These are phyloP conservation scores for Phyllosticta paracitricarpa DNA, from an alignment of 2,329 filamentous ascomycete genomes.

Conservation along the genomic window DNA sequence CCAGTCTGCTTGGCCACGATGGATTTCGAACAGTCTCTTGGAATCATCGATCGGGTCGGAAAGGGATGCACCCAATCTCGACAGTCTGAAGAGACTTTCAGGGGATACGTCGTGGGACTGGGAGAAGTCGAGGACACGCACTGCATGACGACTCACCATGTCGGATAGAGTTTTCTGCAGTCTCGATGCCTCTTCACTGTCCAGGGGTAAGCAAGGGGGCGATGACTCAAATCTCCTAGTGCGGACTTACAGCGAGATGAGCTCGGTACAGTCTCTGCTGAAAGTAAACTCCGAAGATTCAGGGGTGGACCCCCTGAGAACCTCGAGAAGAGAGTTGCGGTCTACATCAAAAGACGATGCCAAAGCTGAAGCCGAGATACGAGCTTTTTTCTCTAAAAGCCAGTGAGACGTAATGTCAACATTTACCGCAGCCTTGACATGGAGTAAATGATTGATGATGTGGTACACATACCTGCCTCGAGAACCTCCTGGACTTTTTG, in stretches of 20 bases:
- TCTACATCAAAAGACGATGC: background rate
- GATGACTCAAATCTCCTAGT: background rate
- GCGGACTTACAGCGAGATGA: background rate
- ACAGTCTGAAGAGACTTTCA: background rate
- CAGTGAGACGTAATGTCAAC: background rate
- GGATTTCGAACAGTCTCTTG: background rate
- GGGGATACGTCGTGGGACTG: background rate
- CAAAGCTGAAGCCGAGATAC: background rate
- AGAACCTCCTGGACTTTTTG: conserved; percentile 16
- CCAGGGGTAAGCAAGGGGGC: background rate
- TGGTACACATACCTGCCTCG: background rate
- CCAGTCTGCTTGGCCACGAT: background rate
- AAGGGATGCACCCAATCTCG: background rate
- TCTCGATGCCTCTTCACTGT: background rate
- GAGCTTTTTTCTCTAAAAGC: background rate
- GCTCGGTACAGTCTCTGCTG: background rate
- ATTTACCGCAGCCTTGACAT: background rate
- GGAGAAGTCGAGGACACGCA: background rate
- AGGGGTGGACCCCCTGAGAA: background rate
- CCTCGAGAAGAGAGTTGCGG: background rate
- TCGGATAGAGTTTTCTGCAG: background rate
- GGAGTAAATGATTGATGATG: background rate
- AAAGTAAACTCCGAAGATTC: background rate
- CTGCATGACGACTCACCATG: background rate
- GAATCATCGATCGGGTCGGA: background rate